Evolutionary conservation across 371 early-diverging fungal genomes (phyloP).

Genomic region (Syncephalastrum contaminatum): DNA sequence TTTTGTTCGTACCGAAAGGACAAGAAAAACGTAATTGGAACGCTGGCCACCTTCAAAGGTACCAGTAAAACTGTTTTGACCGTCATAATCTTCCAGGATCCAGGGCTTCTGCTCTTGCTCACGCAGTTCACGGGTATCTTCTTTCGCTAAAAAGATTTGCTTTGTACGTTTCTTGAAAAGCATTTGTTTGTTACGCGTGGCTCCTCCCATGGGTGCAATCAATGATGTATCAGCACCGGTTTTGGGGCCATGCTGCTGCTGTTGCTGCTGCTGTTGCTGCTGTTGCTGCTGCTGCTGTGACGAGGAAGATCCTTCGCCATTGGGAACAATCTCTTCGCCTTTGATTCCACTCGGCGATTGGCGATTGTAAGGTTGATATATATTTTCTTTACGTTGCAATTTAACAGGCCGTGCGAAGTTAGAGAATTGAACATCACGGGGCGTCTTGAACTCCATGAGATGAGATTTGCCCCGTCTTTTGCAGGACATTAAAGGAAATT

Average conservation of each 20-base stretch:
- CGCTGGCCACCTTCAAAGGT: conserved; percentile 78
- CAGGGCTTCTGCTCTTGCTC: conserved; percentile 78
- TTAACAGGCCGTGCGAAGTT: conserved; percentile 69
- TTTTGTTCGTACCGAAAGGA: conserved; percentile 44
- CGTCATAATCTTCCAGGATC: conserved; percentile 77
- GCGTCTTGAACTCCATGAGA: conserved; percentile 66
- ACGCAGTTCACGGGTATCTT: conserved; percentile 66
- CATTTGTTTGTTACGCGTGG: conserved; percentile 76
- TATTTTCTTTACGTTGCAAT: conserved; percentile 61
- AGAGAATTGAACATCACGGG: conserved; percentile 51
- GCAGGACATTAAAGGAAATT: conserved; percentile 11
- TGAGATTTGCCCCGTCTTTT: conserved; percentile 33
- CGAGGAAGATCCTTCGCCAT: conserved; percentile 4
- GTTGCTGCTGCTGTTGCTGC: conserved; percentile 26
- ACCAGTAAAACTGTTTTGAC: conserved; percentile 69
- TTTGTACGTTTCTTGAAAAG: conserved; percentile 82
- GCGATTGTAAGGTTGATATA: conserved; percentile 33
- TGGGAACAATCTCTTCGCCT: too few relatives aligned
- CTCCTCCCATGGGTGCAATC: conserved; percentile 81
- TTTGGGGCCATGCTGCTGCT: conserved; percentile 35
- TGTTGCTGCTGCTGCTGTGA: conserved; percentile 24
- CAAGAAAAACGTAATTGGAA: conserved; percentile 80
- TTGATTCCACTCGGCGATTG: conserved; percentile 5
- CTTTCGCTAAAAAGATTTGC: conserved; percentile 76
- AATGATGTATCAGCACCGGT: conserved; percentile 73